Conservation (phyloP, 495 filamentous ascomycete genomes). For the Astrothelium macrocarpum region DNA sequence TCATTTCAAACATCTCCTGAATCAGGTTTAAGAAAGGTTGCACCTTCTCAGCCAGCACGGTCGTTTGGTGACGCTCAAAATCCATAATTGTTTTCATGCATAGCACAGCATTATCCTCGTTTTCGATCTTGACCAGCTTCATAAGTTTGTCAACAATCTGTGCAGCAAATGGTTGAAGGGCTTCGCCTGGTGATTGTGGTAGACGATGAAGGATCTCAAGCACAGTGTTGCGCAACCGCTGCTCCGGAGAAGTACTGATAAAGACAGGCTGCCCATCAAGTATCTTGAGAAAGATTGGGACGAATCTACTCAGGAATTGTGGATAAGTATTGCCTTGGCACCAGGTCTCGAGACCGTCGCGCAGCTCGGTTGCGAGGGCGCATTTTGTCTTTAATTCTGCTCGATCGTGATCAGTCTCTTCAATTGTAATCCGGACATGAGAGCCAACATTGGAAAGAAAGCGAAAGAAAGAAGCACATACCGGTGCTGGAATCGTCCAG, state of each 20-base stretch:
- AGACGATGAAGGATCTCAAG: constrained; percentile 92
- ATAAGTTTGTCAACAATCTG: constrained; percentile 84
- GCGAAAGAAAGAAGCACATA: constrained; percentile 7
- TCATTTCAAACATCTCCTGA: constrained; percentile 86
- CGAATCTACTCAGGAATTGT: constrained; percentile 69
- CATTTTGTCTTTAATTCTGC: constrained; percentile 67
- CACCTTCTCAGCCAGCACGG: constrained; percentile 66
- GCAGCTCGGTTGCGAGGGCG: constrained; percentile 66
- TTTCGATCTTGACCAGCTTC: constrained; percentile 77
- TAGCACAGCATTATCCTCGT: constrained; percentile 95
- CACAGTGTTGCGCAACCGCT: constrained; percentile 79
- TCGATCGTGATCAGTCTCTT: constrained; percentile 12
- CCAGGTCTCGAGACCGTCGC: constrained; percentile 73
- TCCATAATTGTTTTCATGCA: constrained; percentile 98
- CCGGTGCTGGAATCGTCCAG: constrained; percentile 28
- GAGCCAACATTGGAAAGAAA: neutral
- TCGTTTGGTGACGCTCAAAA: constrained; percentile 82
- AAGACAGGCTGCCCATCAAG: constrained; percentile 84
- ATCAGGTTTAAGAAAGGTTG: constrained; percentile 88
- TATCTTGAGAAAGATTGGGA: constrained; percentile 82
- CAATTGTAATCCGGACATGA: neutral
- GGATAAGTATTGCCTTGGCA: constrained; percentile 57
- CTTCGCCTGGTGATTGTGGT: constrained; percentile 59
- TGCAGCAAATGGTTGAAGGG: constrained; percentile 73
- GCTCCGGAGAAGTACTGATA: constrained; percentile 74